Percentiles rank a stretch among this genome's conserved stretches.
Conservation (phyloP, 805 yeast species). For the Pichia heedii region DNA sequence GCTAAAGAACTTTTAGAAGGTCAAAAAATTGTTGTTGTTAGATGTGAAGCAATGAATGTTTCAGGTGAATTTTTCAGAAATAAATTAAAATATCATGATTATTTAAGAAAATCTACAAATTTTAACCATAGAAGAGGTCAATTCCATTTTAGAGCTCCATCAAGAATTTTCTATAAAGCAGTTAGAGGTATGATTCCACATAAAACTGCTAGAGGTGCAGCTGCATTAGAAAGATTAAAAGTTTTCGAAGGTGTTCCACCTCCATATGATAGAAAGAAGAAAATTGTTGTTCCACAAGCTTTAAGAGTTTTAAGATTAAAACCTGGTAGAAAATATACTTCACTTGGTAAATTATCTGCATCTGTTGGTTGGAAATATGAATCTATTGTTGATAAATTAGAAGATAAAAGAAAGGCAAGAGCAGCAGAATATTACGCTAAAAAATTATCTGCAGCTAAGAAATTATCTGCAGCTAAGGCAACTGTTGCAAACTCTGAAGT, state of each 20-base stretch:
- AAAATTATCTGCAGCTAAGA: constrained; percentile 94
- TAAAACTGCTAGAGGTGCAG: constrained; percentile 99
- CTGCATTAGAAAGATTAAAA: constrained; percentile 98
- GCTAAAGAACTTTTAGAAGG: constrained; percentile 99
- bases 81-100: constrained; percentile 99
- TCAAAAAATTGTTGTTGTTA: constrained; percentile 94
- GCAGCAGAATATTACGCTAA: constrained; percentile 98
- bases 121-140: constrained; percentile 99
- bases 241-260: constrained; percentile 99
- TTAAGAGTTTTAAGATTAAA: constrained; percentile 97
- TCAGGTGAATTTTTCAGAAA: constrained; percentile 99
- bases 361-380: constrained; percentile 99
- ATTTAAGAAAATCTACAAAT: constrained; percentile 98
- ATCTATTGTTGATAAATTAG: constrained; percentile 93
- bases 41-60: constrained; percentile 96
- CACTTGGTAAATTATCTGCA: constrained; percentile 91
- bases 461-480: constrained; percentile 79
- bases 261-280: constrained; percentile 99
- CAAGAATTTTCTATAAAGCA: constrained; percentile 99
- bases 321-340: constrained; percentile 99
- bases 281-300: constrained; percentile 99
- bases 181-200: constrained; percentile 99
- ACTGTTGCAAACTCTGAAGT: constrained; percentile 85
- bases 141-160: constrained; percentile 99
- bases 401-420: constrained; percentile 98